Evolutionary conservation across 2,329 filamentous ascomycete species (phyloP).

Genomic region (Neopestalotiopsis clavispora): DNA sequence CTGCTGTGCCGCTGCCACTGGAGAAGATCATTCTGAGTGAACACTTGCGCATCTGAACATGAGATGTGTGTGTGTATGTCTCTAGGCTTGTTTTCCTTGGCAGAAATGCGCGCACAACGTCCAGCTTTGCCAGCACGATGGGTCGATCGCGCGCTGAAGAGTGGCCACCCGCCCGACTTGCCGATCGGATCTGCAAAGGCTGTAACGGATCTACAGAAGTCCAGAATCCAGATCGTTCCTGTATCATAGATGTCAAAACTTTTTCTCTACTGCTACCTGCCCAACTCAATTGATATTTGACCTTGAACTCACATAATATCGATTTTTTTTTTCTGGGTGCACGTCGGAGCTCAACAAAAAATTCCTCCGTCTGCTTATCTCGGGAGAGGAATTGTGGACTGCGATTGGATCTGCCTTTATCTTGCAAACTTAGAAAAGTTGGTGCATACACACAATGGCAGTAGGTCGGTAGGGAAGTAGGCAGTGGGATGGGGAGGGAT

Average conservation of each 20-base stretch:
- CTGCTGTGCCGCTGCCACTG: background rate
- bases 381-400: background rate
- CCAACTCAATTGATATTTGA: background rate
- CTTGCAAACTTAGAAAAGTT: background rate
- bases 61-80: background rate
- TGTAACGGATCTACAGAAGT: background rate
- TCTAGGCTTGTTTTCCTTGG: background rate
- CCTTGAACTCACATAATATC: background rate
- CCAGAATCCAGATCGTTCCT: background rate
- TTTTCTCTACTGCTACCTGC: background rate
- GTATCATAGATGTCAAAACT: background rate
- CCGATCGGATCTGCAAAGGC: background rate
- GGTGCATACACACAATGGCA: background rate
- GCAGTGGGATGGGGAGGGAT: background rate
- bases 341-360: constrained; percentile 1
- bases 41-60: background rate
- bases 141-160: no score
- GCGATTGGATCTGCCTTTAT: background rate
- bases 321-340: background rate
- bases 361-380: background rate
- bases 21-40: constrained; percentile 1
- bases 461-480: background rate
- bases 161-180: background rate
- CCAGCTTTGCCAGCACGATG: no score
- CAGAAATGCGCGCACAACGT: no score